phyloP scores from a whole-genome alignment of 495 filamentous ascomycete species.

The Trichoderma virens region DNA sequence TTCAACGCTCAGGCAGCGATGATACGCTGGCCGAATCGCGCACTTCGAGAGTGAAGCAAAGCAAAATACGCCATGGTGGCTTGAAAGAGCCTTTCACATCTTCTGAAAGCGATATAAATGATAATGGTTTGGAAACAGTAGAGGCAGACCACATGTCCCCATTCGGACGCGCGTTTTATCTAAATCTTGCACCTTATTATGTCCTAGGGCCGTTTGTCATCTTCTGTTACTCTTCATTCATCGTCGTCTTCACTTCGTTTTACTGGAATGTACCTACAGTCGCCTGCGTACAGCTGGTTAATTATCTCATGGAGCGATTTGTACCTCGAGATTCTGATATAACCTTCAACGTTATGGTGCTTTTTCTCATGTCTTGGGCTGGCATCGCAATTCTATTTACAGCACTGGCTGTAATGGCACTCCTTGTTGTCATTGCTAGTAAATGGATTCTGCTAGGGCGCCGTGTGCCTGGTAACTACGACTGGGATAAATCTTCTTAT shows the following conservation, averaged over 20 bases:
- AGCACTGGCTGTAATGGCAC: conserved; percentile 25
- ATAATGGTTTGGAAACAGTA: conserved; percentile 2
- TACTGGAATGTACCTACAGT: conserved; percentile 30
- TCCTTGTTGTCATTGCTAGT: conserved; percentile 26
- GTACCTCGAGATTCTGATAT: neutral
- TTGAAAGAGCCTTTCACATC: neutral
- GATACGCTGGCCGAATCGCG: conserved; percentile 7
- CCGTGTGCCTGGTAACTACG: conserved; percentile 32
- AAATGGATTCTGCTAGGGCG: conserved; percentile 39
- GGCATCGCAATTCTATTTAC: conserved; percentile 23
- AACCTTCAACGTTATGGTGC: neutral
- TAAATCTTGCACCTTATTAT: conserved; percentile 28
- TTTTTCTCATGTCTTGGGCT: conserved; percentile 22
- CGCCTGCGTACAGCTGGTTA: conserved; percentile 18
- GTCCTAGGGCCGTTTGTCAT: conserved; percentile 32
- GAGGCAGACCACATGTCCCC: conserved; percentile 15
- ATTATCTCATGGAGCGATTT: conserved; percentile 11
- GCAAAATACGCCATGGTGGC: neutral
- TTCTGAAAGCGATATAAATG: conserved; percentile 1
- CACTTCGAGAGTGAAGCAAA: neutral
- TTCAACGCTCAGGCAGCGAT: conserved; percentile 7
- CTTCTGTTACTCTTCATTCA: conserved; percentile 31
- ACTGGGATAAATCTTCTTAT: conserved; percentile 33
- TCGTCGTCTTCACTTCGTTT: conserved; percentile 24
- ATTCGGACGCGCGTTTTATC: conserved; percentile 41